phyloP scores from a whole-genome alignment of 2,329 filamentous ascomycete genomes.

The Cordyceps fumosorosea region DNA sequence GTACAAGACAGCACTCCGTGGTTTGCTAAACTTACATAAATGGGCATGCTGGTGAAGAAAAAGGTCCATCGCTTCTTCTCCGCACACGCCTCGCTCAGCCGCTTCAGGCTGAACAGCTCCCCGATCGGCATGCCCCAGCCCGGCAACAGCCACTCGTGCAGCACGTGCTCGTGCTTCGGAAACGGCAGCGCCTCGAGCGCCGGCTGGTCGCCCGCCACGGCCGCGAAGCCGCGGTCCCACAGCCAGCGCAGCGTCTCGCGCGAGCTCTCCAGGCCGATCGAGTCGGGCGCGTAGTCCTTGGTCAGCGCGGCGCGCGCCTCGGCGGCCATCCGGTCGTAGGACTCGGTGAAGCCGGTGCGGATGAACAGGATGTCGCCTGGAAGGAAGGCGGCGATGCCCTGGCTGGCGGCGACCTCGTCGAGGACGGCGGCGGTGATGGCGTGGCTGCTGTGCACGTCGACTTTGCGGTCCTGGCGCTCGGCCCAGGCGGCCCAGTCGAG shows the following conservation, averaged over 20 bases:
- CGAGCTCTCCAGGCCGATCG: slow-evolving; percentile 40
- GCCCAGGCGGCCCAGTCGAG: slow-evolving; percentile 46
- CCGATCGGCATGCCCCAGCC: slow-evolving; percentile 48
- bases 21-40: slow-evolving; percentile 21
- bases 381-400: slow-evolving; percentile 33
- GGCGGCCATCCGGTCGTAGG: slow-evolving; percentile 30
- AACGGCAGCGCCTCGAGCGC: slow-evolving; percentile 44
- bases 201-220: slow-evolving; percentile 50
- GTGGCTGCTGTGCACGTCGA: slow-evolving; percentile 33
- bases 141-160: slow-evolving; percentile 40
- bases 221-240: slow-evolving; percentile 49
- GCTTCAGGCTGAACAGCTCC: slow-evolving; percentile 41
- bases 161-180: slow-evolving; percentile 22
- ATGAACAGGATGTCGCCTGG: slow-evolving; percentile 52
- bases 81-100: slow-evolving; percentile 27
- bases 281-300: slow-evolving; percentile 22
- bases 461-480: slow-evolving; percentile 26
- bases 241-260: slow-evolving; percentile 47
- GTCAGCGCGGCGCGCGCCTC: slow-evolving; percentile 29
- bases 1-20: not conserved
- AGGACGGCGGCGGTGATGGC: slow-evolving; percentile 38
- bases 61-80: slow-evolving; percentile 31
- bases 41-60: slow-evolving; percentile 33
- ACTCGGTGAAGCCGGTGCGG: slow-evolving; percentile 44
- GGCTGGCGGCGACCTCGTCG: slow-evolving; percentile 35